Percentiles rank a stretch among this genome's conserved stretches.
Evolutionary conservation across 1,284 basidiomycete genomes (phyloP).

Genomic region (Trametes polyzona): DNA sequence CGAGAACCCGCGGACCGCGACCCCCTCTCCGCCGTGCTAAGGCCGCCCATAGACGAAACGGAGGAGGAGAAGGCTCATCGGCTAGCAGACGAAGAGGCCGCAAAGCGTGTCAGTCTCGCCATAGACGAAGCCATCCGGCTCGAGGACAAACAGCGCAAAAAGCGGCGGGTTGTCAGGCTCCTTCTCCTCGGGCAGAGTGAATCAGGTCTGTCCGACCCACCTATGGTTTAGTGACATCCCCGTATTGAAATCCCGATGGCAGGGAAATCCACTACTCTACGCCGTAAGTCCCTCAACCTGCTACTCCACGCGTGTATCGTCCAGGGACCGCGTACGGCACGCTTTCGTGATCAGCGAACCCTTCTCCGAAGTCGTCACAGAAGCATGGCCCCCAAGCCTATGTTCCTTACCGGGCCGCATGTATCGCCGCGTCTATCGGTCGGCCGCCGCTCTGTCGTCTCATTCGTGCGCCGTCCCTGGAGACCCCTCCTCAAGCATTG

Average conservation of each 20-base stretch:
- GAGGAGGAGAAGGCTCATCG: slow-evolving; percentile 55
- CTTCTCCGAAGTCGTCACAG: slow-evolving; percentile 5
- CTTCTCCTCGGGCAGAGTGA: slow-evolving; percentile 77
- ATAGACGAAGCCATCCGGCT: slow-evolving; percentile 71
- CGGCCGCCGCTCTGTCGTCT: background rate
- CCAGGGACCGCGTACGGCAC: background rate
- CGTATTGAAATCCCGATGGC: background rate
- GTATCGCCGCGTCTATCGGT: slow-evolving; percentile 1
- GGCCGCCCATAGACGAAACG: slow-evolving; percentile 65
- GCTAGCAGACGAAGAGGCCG: slow-evolving; percentile 62
- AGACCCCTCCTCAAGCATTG: background rate
- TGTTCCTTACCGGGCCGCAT: slow-evolving; percentile 9
- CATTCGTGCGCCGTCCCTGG: slow-evolving; percentile 3
- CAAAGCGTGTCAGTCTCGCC: slow-evolving; percentile 58
- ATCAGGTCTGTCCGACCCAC: slow-evolving; percentile 52
- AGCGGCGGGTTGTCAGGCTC: slow-evolving; percentile 62
- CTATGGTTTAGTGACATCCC: background rate
- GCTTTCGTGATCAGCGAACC: slow-evolving; percentile 4
- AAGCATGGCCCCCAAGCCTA: slow-evolving; percentile 5
- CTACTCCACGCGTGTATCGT: background rate
- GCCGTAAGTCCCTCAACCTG: slow-evolving; percentile 54
- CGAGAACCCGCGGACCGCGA: slow-evolving; percentile 52
- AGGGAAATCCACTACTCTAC: slow-evolving; percentile 71
- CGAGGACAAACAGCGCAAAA: slow-evolving; percentile 68
- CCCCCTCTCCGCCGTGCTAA: slow-evolving; percentile 65